Base-by-base conservation (phyloP, 1,284 basidiomycete species). In the Papiliotrema nemorosa region DNA sequence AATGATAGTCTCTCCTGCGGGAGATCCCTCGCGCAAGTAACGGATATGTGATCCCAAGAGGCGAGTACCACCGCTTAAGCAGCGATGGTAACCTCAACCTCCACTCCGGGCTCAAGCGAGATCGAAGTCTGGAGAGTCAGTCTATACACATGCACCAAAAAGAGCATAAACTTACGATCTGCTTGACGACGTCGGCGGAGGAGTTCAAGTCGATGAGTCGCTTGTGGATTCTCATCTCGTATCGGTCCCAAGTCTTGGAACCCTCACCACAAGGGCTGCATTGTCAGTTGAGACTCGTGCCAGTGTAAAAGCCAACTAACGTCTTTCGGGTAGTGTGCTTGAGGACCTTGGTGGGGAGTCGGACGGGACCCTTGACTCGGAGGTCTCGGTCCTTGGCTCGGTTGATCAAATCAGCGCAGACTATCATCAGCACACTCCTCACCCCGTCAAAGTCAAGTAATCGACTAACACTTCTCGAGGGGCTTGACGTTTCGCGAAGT, bases 211-310 rank as follows among this genome's bases (percentile, higher is more conserved):
- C 96, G 74, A 99, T 98, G 77, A 98, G 84, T 72, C 96, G 90
- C 83, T 99, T 99, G 87, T 99, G 94, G 66, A 99, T 84, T 82
- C 93, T 92, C 80, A 99, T 86, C 81, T 99, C 94, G 79, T 93
- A 98, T 72, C 90, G 86, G 79, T 98, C 96, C 96, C 96, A 99
- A 74, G 96, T 99, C 87, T 99, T 98, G 73, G 90, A 94, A 83
- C 96, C 96, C 80, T 98, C 96, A 93, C 96, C 96, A 77, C 96
- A 96, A 79, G 93, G 75, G 88, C 89, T 93, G 69, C 2, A n/a
- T n/a, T 6, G 22, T 24, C 27, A 25, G 22, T 20, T 16, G 27
- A 41, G n/a, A 4, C 29, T 54, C 49, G 29, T 55, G 40, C 4
- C n/a, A n/a, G n/a, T n/a, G n/a, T n/a, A n/a, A n/a, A n/a, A n/a